phyloP scores from a whole-genome alignment of 805 yeast species.

The Metschnikowia reukaufii region DNA sequence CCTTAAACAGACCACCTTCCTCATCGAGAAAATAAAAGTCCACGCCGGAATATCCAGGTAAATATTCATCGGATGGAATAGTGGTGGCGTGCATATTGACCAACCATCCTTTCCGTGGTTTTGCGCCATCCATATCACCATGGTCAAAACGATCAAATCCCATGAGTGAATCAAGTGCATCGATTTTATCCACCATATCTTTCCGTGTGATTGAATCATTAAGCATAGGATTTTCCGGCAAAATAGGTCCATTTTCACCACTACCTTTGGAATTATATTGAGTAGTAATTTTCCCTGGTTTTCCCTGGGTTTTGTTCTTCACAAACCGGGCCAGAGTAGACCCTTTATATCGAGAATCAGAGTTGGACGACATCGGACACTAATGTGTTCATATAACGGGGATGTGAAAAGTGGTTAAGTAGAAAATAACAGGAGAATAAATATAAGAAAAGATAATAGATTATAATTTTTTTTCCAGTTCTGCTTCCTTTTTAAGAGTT shows the following conservation, averaged over 20 bases:
- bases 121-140: constrained; percentile 55
- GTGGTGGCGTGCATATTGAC: constrained; percentile 91
- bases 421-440: too few species aligned
- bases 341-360: constrained; percentile 31
- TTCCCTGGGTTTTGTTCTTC: constrained; percentile 29
- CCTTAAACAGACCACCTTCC: constrained; percentile 94
- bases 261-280: constrained; percentile 17
- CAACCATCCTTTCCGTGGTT: constrained; percentile 79
- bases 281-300: constrained; percentile 20
- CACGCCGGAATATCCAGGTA: constrained; percentile 81
- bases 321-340: constrained; percentile 55
- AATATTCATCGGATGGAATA: constrained; percentile 54
- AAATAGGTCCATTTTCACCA: constrained; percentile 14
- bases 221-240: constrained; percentile 35
- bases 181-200: constrained; percentile 59
- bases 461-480: too few species aligned
- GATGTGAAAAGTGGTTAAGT: too few species aligned
- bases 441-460: too few species aligned
- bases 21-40: constrained; percentile 93
- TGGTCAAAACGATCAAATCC: constrained; percentile 81
- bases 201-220: constrained; percentile 43
- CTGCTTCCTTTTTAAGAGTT: background rate
- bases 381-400: background rate
- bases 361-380: constrained; percentile 8
- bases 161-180: constrained; percentile 74